A percentile compares a stretch with the other conserved stretches of the same genome.
Evolutionary conservation across 2,329 filamentous ascomycete species (phyloP).

Genomic region (Stagonosporopsis vannaccii): DNA sequence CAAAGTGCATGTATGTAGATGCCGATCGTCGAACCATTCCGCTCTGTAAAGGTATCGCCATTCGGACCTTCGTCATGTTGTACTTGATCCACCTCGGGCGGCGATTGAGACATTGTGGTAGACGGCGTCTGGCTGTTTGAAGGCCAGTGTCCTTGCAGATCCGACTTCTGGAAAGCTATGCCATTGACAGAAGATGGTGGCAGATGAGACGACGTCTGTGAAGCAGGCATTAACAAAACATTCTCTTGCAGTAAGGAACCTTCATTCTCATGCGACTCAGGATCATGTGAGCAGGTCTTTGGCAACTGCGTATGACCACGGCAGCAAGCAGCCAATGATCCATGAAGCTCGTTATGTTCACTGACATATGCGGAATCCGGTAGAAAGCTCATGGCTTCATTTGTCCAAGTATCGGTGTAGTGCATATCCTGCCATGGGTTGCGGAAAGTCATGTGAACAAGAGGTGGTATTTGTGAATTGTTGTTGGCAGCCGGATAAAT

Average conservation of each 20-base stretch:
- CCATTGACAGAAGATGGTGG: neutral
- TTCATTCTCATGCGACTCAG: neutral
- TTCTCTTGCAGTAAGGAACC: neutral
- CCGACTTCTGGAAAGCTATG: neutral
- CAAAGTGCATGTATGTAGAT: constrained; percentile 41
- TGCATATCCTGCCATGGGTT: neutral
- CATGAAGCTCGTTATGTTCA: neutral
- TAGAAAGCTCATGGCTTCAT: neutral
- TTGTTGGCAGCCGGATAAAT: neutral
- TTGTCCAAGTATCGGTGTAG: neutral
- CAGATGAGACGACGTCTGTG: neutral
- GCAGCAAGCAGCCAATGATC: neutral
- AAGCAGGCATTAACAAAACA: neutral
- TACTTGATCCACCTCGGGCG: neutral
- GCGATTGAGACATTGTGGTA: neutral
- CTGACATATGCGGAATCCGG: neutral
- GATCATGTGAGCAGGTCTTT: neutral
- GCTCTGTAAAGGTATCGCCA: neutral
- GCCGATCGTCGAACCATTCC: neutral
- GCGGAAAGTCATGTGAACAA: neutral
- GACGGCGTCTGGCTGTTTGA: neutral
- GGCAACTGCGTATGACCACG: neutral
- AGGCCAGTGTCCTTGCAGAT: neutral
- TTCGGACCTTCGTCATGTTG: neutral
- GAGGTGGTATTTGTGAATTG: neutral